Conservation (phyloP, 768 basidiomycete genomes). For the Leccinum barrowsii region DNA sequence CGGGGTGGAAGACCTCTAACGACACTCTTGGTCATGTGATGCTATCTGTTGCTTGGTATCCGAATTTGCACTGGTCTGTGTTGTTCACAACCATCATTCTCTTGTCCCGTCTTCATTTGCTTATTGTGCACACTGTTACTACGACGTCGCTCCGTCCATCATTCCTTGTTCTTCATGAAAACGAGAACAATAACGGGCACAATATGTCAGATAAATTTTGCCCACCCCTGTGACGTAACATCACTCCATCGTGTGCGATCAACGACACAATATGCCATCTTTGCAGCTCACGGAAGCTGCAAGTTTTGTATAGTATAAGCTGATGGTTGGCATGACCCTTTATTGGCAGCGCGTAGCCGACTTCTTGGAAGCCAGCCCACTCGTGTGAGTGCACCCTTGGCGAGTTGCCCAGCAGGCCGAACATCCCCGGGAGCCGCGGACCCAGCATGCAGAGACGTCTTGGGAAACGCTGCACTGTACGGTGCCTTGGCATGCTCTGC, state of each 20-base stretch:
- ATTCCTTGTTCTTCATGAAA: constrained; percentile 5
- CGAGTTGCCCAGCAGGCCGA: constrained; percentile 50
- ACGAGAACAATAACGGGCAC: constrained; percentile 10
- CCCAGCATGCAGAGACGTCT: constrained; percentile 41
- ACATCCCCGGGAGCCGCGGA: constrained; percentile 57
- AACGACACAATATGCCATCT: constrained; percentile 2
- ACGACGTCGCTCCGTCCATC: neutral
- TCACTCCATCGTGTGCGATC: neutral
- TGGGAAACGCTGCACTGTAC: constrained; percentile 23
- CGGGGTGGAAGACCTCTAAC: constrained; percentile 9
- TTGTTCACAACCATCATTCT: constrained; percentile 5
- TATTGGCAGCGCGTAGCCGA: constrained; percentile 12
- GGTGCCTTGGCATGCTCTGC: constrained; percentile 25
- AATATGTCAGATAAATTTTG: neutral
- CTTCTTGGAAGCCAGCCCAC: constrained; percentile 23
- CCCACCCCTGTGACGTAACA: constrained; percentile 9
- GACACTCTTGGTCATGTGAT: constrained; percentile 29
- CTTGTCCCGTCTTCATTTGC: constrained; percentile 11
- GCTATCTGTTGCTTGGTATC: constrained; percentile 20
- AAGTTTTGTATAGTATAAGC: constrained; percentile 21
- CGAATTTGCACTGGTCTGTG: constrained; percentile 10
- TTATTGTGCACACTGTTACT: constrained; percentile 15
- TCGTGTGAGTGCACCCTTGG: constrained; percentile 49
- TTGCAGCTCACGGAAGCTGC: constrained; percentile 15
- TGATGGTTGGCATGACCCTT: constrained; percentile 7